These are phyloP conservation scores for Umbellularia californica DNA, from an alignment of 164 flowering plant genomes.

Conservation along the genomic window DNA sequence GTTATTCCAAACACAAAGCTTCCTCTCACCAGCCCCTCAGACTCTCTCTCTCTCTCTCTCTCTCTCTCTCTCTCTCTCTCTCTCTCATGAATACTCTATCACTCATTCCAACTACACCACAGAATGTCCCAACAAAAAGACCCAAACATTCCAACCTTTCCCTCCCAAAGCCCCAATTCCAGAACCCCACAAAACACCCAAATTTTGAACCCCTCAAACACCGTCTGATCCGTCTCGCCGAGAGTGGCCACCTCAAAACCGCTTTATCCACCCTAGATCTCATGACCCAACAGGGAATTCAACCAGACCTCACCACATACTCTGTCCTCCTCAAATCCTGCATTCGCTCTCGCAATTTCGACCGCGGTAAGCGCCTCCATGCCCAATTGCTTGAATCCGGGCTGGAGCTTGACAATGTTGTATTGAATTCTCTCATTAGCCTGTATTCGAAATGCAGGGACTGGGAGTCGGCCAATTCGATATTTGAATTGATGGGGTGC, in stretches of 20 bases:
- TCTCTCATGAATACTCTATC: too few species aligned
- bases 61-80: too few species aligned
- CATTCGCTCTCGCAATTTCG: conserved; percentile 49
- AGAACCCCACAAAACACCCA: conserved; percentile 17
- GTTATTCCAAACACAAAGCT: too few species aligned
- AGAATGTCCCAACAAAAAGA: conserved; percentile 14
- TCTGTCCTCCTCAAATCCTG: conserved; percentile 72
- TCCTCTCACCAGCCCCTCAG: too few species aligned
- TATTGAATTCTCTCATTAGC: conserved; percentile 57
- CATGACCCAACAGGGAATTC: conserved; percentile 34
- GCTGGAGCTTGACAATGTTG: conserved; percentile 42
- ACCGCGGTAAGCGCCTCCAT: conserved; percentile 58
- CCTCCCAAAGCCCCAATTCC: conserved; percentile 20
- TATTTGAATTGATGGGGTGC: conserved; percentile 47
- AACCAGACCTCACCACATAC: conserved; percentile 49
- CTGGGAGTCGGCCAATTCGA: conserved; percentile 27
- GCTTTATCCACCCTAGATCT: conserved; percentile 60
- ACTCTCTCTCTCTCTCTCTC: too few species aligned
- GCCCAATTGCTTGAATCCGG: conserved; percentile 33
- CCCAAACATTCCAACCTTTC: conserved; percentile 18
- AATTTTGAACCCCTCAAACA: conserved; percentile 29
- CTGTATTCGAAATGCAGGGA: conserved; percentile 70
- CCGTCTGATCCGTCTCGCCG: conserved; percentile 42
- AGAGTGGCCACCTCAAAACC: conserved; percentile 34
- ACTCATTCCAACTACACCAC: too few species aligned